phyloP scores from a whole-genome alignment of 192 early-diverging fungal genomes.

The Podochytrium sp. region DNA sequence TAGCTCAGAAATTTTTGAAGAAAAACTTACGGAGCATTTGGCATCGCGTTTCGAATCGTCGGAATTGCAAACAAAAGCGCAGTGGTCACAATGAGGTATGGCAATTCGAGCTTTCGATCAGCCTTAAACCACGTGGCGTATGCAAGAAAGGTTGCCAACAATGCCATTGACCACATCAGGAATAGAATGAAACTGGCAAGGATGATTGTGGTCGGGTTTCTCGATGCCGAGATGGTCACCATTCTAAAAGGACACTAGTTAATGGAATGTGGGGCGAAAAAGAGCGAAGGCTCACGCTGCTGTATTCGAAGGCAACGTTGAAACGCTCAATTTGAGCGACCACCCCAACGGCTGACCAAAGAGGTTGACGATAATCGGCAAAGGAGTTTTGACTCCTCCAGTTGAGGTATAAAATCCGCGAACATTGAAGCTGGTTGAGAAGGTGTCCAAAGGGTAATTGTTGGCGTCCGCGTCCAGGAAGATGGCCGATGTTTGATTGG shows the following conservation, averaged over 20 bases:
- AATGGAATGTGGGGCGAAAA: too few species aligned
- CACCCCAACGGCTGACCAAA: not conserved
- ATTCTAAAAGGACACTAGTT: too few species aligned
- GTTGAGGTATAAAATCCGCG: not conserved
- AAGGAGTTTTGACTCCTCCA: not conserved
- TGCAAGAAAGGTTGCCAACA: not conserved
- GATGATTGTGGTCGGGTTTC: not conserved
- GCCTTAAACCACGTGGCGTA: not conserved
- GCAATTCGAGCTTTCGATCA: not conserved
- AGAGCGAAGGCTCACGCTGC: too few species aligned
- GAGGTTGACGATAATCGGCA: not conserved
- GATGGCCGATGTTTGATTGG: not conserved
- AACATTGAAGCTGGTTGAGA: not conserved
- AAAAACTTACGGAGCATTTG: slow-evolving; percentile 12
- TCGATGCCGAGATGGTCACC: not conserved
- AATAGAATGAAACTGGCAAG: not conserved
- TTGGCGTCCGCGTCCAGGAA: not conserved
- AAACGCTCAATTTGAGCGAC: too few species aligned
- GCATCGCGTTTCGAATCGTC: slow-evolving; percentile 14
- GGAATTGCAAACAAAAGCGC: slow-evolving; percentile 9
- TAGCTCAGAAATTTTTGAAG: too few species aligned
- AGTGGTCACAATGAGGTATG: not conserved
- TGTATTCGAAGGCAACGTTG: too few species aligned
- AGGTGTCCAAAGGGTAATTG: not conserved
- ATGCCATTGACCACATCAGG: slow-evolving; percentile 6